Evolutionary conservation across 192 early-diverging fungal genomes (phyloP).

Genomic region (Backusella westeae): DNA sequence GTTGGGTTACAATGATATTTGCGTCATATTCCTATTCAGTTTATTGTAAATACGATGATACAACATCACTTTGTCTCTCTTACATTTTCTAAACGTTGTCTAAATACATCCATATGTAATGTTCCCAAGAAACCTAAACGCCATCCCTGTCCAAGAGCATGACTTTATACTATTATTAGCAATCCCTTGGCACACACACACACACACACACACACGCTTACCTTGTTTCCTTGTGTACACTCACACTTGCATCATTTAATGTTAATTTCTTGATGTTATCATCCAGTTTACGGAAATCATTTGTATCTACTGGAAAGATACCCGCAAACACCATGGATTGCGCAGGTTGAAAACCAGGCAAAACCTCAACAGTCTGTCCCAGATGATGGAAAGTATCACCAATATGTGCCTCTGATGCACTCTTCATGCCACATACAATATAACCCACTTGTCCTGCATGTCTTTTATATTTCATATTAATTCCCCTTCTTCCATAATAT

Average conservation of each 20-base stretch:
- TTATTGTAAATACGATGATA: neutral
- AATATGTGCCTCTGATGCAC: slow-evolving; percentile 86
- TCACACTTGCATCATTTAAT: slow-evolving; percentile 93
- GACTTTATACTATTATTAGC: slow-evolving; percentile 24
- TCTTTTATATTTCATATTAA: slow-evolving; percentile 22
- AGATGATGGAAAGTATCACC: slow-evolving; percentile 92
- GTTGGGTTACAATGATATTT: slow-evolving; percentile 86
- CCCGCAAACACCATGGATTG: slow-evolving; percentile 96
- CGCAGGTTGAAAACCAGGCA: slow-evolving; percentile 93
- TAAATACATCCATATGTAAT: slow-evolving; percentile 97
- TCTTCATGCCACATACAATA: slow-evolving; percentile 90
- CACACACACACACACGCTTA: neutral
- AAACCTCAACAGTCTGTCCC: slow-evolving; percentile 61
- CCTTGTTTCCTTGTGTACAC: slow-evolving; percentile 80
- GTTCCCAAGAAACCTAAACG: slow-evolving; percentile 95
- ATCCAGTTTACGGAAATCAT: slow-evolving; percentile 83
- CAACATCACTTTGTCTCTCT: neutral
- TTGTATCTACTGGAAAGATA: slow-evolving; percentile 87
- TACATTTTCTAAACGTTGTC: slow-evolving; percentile 85
- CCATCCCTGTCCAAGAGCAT: slow-evolving; percentile 93
- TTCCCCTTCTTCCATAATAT: neutral
- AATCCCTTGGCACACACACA: too few species aligned
- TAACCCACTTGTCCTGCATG: slow-evolving; percentile 88
- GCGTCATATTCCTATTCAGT: slow-evolving; percentile 80
- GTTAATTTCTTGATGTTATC: slow-evolving; percentile 93